phyloP scores from a whole-genome alignment of 306 rosid species.

The Vigna trinervia region DNA sequence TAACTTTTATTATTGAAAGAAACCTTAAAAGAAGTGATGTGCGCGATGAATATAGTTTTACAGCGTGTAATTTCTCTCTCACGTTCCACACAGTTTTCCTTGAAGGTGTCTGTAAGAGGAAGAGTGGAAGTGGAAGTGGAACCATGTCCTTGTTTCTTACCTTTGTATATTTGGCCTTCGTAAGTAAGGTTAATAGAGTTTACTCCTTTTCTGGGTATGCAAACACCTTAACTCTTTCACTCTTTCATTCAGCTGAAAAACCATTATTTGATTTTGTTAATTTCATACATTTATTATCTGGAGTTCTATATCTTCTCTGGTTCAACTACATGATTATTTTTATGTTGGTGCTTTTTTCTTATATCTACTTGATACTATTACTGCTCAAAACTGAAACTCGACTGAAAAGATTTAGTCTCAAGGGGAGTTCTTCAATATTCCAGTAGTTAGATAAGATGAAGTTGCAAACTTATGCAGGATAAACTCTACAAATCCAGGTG shows the following conservation, averaged over 20 bases:
- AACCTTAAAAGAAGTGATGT: not conserved
- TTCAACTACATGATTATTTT: not conserved
- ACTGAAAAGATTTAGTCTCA: not conserved
- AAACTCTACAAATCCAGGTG: conserved; percentile 37
- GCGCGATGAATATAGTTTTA: not conserved
- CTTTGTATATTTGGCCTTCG: conserved; percentile 37
- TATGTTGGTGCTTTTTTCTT: conserved; percentile 30
- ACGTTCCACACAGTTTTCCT: not conserved
- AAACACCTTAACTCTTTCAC: not conserved
- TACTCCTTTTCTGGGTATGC: conserved; percentile 52
- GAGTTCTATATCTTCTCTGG: conserved; percentile 7
- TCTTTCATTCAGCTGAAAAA: not conserved
- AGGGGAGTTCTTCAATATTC: not conserved
- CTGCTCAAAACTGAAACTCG: not conserved
- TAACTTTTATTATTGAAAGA: too few species aligned
- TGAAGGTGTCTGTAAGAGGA: conserved; percentile 23
- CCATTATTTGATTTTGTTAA: not conserved
- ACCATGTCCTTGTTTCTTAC: conserved; percentile 38
- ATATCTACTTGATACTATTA: not conserved
- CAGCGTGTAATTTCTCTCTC: conserved; percentile 18
- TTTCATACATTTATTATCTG: not conserved
- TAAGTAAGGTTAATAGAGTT: conserved; percentile 7
- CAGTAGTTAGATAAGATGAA: conserved; percentile 18
- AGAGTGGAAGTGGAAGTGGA: conserved; percentile 17
- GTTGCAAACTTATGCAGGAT: conserved; percentile 58